Percentiles rank a stretch among this genome's conserved stretches.
phyloP scores from a whole-genome alignment of 2,329 filamentous ascomycete genomes.

The Aspergillus jensenii region DNA sequence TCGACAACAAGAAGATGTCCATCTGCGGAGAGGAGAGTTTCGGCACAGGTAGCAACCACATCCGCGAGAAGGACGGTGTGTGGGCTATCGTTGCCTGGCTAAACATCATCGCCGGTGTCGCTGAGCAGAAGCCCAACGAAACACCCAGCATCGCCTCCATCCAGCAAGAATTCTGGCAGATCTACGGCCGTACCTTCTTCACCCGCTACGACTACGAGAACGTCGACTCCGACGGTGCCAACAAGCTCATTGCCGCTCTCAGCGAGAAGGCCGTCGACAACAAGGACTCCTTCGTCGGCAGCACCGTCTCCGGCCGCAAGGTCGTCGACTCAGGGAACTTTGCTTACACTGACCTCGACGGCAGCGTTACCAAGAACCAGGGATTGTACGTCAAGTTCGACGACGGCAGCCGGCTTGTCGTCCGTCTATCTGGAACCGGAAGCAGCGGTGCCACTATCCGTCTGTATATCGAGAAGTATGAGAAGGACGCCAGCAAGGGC shows the following conservation, averaged over 20 bases:
- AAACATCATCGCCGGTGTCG: slow-evolving; percentile 95
- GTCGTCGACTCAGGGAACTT: slow-evolving; percentile 93
- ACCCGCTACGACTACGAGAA: slow-evolving; percentile 98
- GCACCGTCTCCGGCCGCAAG: slow-evolving; percentile 76
- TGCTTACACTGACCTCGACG: slow-evolving; percentile 97
- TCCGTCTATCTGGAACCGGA: slow-evolving; percentile 91
- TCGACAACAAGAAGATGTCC: slow-evolving; percentile 91
- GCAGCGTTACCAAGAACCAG: slow-evolving; percentile 92
- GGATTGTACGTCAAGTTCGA: slow-evolving; percentile 93
- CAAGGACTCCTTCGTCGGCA: slow-evolving; percentile 75
- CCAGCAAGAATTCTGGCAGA: slow-evolving; percentile 95
- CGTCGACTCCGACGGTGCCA: slow-evolving; percentile 85
- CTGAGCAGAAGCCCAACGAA: slow-evolving; percentile 73
- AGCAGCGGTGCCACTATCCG: slow-evolving; percentile 95
- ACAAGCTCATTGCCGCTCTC: slow-evolving; percentile 83
- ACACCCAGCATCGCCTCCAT: slow-evolving; percentile 94
- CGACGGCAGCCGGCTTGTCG: slow-evolving; percentile 90
- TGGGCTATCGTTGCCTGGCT: slow-evolving; percentile 98
- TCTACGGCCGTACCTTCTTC: slow-evolving; percentile 97
- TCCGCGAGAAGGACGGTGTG: slow-evolving; percentile 97
- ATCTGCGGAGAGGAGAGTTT: slow-evolving; percentile 99
- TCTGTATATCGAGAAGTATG: slow-evolving; percentile 96
- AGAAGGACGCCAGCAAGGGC: slow-evolving; percentile 75
- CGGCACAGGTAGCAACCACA: slow-evolving; percentile 96
- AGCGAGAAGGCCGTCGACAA: slow-evolving; percentile 75